Conservation (phyloP, 768 basidiomycete species). For the Sistotremastrum suecicum region DNA sequence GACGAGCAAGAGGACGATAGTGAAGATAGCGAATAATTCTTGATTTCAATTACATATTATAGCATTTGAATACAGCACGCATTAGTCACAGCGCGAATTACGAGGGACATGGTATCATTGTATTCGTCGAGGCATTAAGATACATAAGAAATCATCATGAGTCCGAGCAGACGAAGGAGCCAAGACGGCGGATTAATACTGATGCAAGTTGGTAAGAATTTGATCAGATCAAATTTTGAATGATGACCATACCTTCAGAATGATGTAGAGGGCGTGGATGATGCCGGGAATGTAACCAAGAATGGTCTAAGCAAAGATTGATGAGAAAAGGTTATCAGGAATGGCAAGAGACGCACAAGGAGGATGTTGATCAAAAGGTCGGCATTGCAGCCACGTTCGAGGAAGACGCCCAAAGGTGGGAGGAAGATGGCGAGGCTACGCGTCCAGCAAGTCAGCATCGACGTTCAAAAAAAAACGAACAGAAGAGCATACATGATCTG, state of each 20-base stretch:
- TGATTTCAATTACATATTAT: neutral
- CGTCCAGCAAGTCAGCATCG: neutral
- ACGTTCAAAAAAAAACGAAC: neutral
- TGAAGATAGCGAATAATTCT: slow-evolving; percentile 11
- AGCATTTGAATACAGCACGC: slow-evolving; percentile 1
- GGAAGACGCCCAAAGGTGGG: slow-evolving; percentile 77
- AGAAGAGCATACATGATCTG: slow-evolving; percentile 30
- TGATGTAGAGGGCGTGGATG: slow-evolving; percentile 73
- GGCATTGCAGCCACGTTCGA: slow-evolving; percentile 71
- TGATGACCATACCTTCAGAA: slow-evolving; percentile 32
- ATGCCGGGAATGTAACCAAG: slow-evolving; percentile 48
- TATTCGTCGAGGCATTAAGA: neutral
- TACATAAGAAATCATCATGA: too few relatives aligned
- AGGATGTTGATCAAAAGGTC: slow-evolving; percentile 80
- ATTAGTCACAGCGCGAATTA: too few relatives aligned
- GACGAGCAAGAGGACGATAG: slow-evolving; percentile 54
- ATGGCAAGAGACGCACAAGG: slow-evolving; percentile 22
- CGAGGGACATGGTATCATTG: too few relatives aligned
- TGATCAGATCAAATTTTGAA: neutral
- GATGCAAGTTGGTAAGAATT: too few relatives aligned
- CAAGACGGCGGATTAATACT: too few relatives aligned
- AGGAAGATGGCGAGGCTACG: slow-evolving; percentile 52
- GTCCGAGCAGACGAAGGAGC: too few relatives aligned
- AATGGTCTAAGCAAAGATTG: neutral
- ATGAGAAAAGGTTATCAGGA: neutral